Evolutionary conservation across 129 eudicot species (phyloP), one percentile per base, ranked within the genome.

Genomic region (Saussurea involucrata): DNA sequence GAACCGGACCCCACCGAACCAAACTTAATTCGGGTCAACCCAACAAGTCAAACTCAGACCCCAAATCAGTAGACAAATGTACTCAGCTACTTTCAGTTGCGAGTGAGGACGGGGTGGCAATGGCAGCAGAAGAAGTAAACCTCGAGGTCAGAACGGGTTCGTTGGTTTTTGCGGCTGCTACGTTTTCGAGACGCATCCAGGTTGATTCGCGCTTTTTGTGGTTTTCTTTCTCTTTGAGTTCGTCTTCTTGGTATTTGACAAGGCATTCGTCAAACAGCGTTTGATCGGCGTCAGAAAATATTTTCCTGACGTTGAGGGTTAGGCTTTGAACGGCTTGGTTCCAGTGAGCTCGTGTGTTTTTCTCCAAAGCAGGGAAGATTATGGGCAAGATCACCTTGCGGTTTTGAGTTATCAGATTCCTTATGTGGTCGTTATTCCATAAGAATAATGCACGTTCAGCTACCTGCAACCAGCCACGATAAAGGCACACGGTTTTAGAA

Each of bases 271-370:
- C 93, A 65, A 86, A 86, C 24, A 83, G 85, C n/a, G 75, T 37
- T 83, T 83, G 93, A 76, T 88, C 88, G 0, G 85, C 80, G 49
- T 88, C 93, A 32, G 84, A 82, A 68, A 88, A 88, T 61, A 86
- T 66, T 75, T 88, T 88, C 53, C 87, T 87, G 53, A 88, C 93
- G 46, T 88, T 88, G 12, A 88, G 68, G 22, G 93, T 86, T 70
- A 86, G 80, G 82, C 90, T 88, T 76, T 88, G 93, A 78, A 88
- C 93, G 25, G 93, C 93, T 70, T 84, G 93, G 75, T 88, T 88
- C 93, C 93, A 88, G 77, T 88, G 93, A 61, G 53, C 65, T 22
- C 78, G 70, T 1, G 93, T 82, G 79, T 88, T 88, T 46, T 81
- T 86, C 85, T 88, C 93, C 80, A 88, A 69, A 32, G 90, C 85